These are phyloP conservation scores for Pleurotus djamor DNA, from an alignment of 768 basidiomycete genomes.

Conservation along the genomic window DNA sequence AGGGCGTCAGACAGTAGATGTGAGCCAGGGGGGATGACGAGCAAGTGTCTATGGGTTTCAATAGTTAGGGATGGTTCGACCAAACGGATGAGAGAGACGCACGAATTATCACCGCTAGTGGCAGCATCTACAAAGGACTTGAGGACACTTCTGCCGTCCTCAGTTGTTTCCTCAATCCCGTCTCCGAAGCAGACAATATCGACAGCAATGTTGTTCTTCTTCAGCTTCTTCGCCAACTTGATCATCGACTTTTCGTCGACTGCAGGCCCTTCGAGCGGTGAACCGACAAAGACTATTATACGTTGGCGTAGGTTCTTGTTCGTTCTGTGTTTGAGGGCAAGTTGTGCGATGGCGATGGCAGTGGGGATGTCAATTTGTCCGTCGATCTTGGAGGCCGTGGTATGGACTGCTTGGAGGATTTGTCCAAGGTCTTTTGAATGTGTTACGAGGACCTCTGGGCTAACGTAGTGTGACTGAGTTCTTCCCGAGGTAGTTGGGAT, in stretches of 20 bases:
- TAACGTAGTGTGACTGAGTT: slow-evolving; percentile 24
- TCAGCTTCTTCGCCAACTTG: slow-evolving; percentile 93
- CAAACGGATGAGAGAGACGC: slow-evolving; percentile 26
- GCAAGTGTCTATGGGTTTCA: slow-evolving; percentile 60
- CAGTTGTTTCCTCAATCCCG: slow-evolving; percentile 67
- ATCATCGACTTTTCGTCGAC: slow-evolving; percentile 80
- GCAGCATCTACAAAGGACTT: slow-evolving; percentile 82
- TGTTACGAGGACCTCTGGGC: slow-evolving; percentile 94
- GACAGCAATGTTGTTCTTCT: slow-evolving; percentile 98
- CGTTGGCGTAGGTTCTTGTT: slow-evolving; percentile 98
- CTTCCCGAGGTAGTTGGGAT: background rate
- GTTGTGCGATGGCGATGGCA: slow-evolving; percentile 89
- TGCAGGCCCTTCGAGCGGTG: slow-evolving; percentile 71
- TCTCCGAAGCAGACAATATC: slow-evolving; percentile 93
- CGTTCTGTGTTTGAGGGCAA: slow-evolving; percentile 95
- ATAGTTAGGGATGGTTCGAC: too few relatives aligned
- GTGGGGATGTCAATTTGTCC: slow-evolving; percentile 87
- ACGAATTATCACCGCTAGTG: slow-evolving; percentile 86
- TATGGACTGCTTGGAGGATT: slow-evolving; percentile 78
- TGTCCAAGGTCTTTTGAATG: slow-evolving; percentile 95
- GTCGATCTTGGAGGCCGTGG: slow-evolving; percentile 67
- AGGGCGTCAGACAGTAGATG: slow-evolving; percentile 83
- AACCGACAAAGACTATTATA: slow-evolving; percentile 91
- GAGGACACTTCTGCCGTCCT: slow-evolving; percentile 65
- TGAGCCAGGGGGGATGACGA: slow-evolving; percentile 74